Percentiles rank a stretch among this genome's conserved stretches.
Conservation (phyloP, 106 monocot genomes). For the Platanthera guangdongensis region DNA sequence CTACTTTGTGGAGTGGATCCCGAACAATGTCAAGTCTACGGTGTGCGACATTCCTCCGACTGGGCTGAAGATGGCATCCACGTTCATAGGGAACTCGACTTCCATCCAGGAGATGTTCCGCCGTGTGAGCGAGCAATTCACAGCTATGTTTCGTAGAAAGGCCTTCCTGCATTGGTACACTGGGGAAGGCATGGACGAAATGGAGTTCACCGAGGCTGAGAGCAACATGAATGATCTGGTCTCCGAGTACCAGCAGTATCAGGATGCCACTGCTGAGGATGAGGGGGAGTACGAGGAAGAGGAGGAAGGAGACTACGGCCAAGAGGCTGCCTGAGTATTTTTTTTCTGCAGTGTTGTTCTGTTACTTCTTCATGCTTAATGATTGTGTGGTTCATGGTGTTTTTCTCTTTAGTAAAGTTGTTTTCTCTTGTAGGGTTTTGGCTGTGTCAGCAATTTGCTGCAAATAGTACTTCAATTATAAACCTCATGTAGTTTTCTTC, state of each 20-base stretch:
- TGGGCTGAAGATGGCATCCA: constrained; percentile 31
- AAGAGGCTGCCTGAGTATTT: not conserved
- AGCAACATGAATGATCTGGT: constrained; percentile 8
- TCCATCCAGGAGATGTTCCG: not conserved
- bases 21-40: constrained; percentile 48
- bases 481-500: no score
- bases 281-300: constrained; percentile 9
- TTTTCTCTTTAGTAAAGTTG: not conserved
- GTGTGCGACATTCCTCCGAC: constrained; percentile 48
- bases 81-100: constrained; percentile 31
- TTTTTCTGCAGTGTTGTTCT: not conserved
- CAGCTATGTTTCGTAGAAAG: not conserved
- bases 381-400: not conserved
- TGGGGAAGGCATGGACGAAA: no score
- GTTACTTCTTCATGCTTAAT: not conserved
- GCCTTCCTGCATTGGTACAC: not conserved
- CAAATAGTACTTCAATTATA: not conserved
- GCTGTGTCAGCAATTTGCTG: not conserved
- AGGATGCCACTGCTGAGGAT: constrained; percentile 14
- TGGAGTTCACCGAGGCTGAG: no score
- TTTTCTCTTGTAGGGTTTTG: not conserved
- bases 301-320: not conserved
- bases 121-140: constrained; percentile 5
- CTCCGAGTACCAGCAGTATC: constrained; percentile 15
- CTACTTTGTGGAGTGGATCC: constrained; percentile 57